Base-by-base conservation (phyloP, 177 flowering plant genomes). In the Vitis hybrid region DNA sequence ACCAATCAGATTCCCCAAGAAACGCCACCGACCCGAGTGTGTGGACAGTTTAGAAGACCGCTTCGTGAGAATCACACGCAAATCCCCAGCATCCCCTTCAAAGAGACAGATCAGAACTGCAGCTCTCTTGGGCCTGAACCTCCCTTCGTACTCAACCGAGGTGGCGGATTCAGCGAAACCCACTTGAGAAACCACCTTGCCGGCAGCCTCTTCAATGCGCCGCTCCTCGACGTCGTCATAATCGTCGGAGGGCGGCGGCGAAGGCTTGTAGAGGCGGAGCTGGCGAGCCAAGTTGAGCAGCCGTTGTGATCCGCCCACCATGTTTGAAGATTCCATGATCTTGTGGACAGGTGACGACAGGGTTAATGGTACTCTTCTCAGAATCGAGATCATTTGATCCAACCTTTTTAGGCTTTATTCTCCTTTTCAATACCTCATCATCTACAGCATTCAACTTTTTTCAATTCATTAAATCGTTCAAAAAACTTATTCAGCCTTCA, bases 91-190 rank as follows among this genome's bases (percentile, higher is more conserved):
- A 51, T 86, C 85, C 15, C 83, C 93, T 83, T 92, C 93, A 67
- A 88, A 94, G 48, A 92, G 78, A 66, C 98, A 94, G 60, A 94
- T 72, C 66, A 94, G 79, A 60, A 94, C 97, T 21, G 98, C 98
- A 26, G 94, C 98, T 80, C 81, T 84, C 72, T 87, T 93, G 80
- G 88, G 85, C 61, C 70, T 80, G 66, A 87, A 87, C 68, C 80
- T 79, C 49, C 79, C 81, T 1, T 79, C 79, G 61, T 71, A 52
- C 13, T 30, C 70, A 66, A 85, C 67, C 11, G 91, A 77, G 54
- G 91, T 79, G 1, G 81, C 80, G 45, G 95, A 92, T 79, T 92
- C 93, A 8, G 86, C 84, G 75, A 90, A 82, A 30, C 93, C 94
- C 74, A 87, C 74, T 71, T 88, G 90, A 34, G 97, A 79, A 56